Percentiles rank a stretch among this genome's conserved stretches.
phyloP scores from a whole-genome alignment of 208 protist genomes.

The Phytomonas francai region DNA sequence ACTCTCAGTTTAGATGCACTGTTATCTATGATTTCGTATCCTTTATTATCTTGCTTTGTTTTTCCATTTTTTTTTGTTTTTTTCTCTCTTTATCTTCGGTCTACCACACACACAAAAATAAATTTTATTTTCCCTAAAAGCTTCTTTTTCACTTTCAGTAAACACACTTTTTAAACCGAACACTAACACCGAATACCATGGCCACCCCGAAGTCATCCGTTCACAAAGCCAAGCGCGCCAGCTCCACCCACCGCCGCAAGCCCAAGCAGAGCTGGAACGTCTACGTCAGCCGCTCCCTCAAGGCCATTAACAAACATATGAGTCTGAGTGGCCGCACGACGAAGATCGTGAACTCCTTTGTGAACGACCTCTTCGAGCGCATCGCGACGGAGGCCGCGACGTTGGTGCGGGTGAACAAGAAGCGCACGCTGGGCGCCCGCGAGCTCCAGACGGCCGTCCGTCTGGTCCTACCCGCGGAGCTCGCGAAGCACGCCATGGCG shows the following conservation, averaged over 20 bases:
- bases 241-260: constrained; percentile 60
- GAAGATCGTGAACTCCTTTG: constrained; percentile 97
- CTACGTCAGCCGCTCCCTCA: constrained; percentile 91
- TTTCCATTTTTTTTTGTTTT: neutral
- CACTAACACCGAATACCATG: neutral
- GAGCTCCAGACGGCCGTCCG: constrained; percentile 96
- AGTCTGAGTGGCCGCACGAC: constrained; percentile 94
- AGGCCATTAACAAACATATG: constrained; percentile 94
- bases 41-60: neutral
- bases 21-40: neutral
- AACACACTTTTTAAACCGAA: neutral
- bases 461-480: constrained; percentile 95
- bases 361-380: constrained; percentile 97
- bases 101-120: neutral
- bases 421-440: constrained; percentile 90
- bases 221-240: constrained; percentile 16
- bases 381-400: constrained; percentile 91
- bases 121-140: neutral
- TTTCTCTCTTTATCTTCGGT: neutral
- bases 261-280: constrained; percentile 77
- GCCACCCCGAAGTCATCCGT: constrained; percentile 16
- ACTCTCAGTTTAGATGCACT: neutral
- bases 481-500: constrained; percentile 98
- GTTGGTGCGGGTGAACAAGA: constrained; percentile 94
- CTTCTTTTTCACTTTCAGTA: neutral